A percentile compares a stretch with the other conserved stretches of the same genome.
Evolutionary conservation across 1,139 yeast species (phyloP).

Genomic region (Yamadazyma siamensis): DNA sequence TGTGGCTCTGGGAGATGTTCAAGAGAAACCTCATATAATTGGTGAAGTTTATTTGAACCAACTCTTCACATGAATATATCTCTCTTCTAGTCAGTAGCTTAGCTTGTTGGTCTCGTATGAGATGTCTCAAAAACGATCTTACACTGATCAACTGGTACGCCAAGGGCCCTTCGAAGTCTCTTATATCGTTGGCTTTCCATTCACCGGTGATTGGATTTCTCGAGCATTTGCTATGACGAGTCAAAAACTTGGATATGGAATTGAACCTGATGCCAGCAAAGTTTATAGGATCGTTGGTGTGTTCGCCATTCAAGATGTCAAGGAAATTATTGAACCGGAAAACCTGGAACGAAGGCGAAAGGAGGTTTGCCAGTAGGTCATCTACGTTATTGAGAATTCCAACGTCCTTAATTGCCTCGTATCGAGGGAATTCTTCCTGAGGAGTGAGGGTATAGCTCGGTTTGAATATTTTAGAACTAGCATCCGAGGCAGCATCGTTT

Average conservation of each 20-base stretch:
- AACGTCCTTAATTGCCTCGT: conserved; percentile 22
- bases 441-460: conserved; percentile 14
- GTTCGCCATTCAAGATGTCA: conserved; percentile 31
- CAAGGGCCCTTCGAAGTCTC: conserved; percentile 30
- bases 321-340: conserved; percentile 35
- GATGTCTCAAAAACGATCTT: conserved; percentile 26
- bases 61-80: conserved; percentile 31
- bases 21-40: conserved; percentile 38
- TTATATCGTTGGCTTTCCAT: conserved; percentile 17
- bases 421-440: conserved; percentile 14
- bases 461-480: conserved; percentile 13
- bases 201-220: conserved; percentile 10
- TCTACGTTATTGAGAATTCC: conserved; percentile 24
- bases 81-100: conserved; percentile 8
- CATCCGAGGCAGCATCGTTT: conserved; percentile 6
- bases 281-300: conserved; percentile 37
- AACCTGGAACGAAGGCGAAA: conserved; percentile 30
- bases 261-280: conserved; percentile 40
- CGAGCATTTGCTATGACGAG: conserved; percentile 19
- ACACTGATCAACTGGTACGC: conserved; percentile 29
- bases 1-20: conserved; percentile 23
- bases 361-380: conserved; percentile 19
- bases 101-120: conserved; percentile 16
- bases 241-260: conserved; percentile 34
- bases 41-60: conserved; percentile 36